Base-by-base conservation (phyloP, 2,329 filamentous ascomycete genomes). In the Cercospora sp. region DNA sequence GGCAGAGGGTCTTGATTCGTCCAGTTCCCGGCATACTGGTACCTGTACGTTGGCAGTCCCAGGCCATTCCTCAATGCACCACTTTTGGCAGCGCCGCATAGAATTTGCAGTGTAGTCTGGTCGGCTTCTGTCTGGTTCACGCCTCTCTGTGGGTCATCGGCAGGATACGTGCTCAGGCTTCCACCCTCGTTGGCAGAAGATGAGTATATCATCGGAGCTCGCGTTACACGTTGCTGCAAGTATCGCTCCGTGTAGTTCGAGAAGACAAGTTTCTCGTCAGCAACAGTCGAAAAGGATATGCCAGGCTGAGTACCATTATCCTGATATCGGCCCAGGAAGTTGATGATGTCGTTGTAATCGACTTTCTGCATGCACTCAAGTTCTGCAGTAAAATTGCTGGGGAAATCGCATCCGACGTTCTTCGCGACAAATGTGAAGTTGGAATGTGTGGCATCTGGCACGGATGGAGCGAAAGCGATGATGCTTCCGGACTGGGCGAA, bases 401-500 rank as follows among this genome's bases (percentile, higher is more conserved):
- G 57, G 3, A 68, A 71, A 59, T 70, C 69, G 61, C 81, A 82
- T 1, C 77, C 79, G 10, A 82, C 73, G 1, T 77, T 72, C 7
- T 72, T 69, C 6, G 80, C 80, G 1, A 82, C 77, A 40, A 75
- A 79, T 1, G 78, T 79, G 71, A 82, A 81, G 70, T 81, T 81
- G 7, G 74, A 73, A 16, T 79, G 74, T 8, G 32, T 37, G 2
- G 32, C 55, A 13, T 59, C 55, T 34, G 55, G 32, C 16, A 71
- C 63, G 7, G 53, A 57, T 10, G 69, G 45, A 45, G 79, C 77
- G 10, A 64, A 34, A 7, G 68, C 75, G 1, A 74, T 70, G 5
- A 74, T 70, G 13, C 74, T 77, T 1, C 77, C 77, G 21, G 78
- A 80, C 28, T 86, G 5, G 85, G 83, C 51, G 86, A 66, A 40